phyloP scores from a whole-genome alignment of 1,284 basidiomycete genomes.

The Peniophora sp. region DNA sequence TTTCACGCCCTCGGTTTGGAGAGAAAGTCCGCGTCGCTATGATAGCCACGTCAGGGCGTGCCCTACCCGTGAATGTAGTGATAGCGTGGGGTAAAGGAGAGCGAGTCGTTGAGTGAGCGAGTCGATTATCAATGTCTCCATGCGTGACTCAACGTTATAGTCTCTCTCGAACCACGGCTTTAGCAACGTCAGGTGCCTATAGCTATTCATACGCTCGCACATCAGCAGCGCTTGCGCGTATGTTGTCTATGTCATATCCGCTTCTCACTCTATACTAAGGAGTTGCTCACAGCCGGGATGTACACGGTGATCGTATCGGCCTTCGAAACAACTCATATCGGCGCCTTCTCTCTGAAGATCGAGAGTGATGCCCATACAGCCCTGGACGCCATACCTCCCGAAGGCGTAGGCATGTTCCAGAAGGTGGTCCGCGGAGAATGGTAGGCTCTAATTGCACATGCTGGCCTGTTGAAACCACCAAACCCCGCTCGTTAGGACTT shows the following conservation, averaged over 20 bases:
- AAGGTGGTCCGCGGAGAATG: constrained; percentile 62
- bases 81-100: constrained; percentile 71
- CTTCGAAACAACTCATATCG: constrained; percentile 68
- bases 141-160: constrained; percentile 2
- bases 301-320: constrained; percentile 82
- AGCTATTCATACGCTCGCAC: constrained; percentile 69
- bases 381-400: constrained; percentile 73
- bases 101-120: constrained; percentile 64
- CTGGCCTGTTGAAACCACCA: neutral
- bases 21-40: constrained; percentile 41
- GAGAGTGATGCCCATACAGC: constrained; percentile 59
- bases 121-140: neutral
- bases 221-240: constrained; percentile 47
- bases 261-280: neutral
- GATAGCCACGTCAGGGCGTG: constrained; percentile 49
- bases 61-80: constrained; percentile 70
- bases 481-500: constrained; percentile 33
- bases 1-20: constrained; percentile 30
- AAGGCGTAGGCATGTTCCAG: constrained; percentile 88
- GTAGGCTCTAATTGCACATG: constrained; percentile 30
- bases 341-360: constrained; percentile 55
- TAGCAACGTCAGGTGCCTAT: constrained; percentile 74
- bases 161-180: constrained; percentile 52
- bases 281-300: constrained; percentile 52
- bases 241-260: constrained; percentile 14